Base-by-base conservation (phyloP, 2,329 filamentous ascomycete species). In the Xylariaceae sp. region DNA sequence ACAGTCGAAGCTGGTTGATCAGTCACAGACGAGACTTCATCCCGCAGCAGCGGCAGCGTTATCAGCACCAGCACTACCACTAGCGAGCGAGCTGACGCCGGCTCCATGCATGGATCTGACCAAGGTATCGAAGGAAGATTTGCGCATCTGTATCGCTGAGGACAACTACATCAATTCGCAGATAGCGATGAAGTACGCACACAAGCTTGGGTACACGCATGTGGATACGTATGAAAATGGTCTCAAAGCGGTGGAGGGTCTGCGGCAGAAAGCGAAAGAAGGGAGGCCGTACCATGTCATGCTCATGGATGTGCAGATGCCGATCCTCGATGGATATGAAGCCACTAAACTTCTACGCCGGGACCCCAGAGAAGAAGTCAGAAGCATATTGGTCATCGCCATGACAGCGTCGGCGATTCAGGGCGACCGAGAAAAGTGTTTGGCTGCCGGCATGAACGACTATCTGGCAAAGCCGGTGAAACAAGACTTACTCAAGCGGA, bases 381-480 rank as follows among this genome's bases (percentile, higher is more conserved):
- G 90, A 55, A 87, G 90, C 64, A 85, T 95, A 1, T 79, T 97
- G n/a, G 89, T 97, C 53, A 97, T 97, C 67, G 93, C 93, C 57
- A 97, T 97, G 93, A 97, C 93, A 0, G 93, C 93, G 1, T 92
- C 88, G 30, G 93, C 93, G 2, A 97, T 97, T 62, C 89, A 94
- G 71, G 93, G 93, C 15, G 93, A 97, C 71, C 82, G 92, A 52
- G 93, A 97, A 72, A 97, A 96, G 75, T 97, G 93, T 67, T 78
- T 97, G n/a, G 90, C 92, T 53, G 90, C 91, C 1, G 93, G 93
- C 50, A 97, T 97, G 93, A 96, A 97, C 73, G 94, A 97, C 69
- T 97, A 97, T 69, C 83, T 97, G 1, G 92, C 93, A 13, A 97
- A 97, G 72, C 93, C 93, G 1, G 93, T 97, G n/a, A 84, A 92